Evolutionary conservation across 2,329 filamentous ascomycete genomes (phyloP).

Genomic region (Penicillium nordicum): DNA sequence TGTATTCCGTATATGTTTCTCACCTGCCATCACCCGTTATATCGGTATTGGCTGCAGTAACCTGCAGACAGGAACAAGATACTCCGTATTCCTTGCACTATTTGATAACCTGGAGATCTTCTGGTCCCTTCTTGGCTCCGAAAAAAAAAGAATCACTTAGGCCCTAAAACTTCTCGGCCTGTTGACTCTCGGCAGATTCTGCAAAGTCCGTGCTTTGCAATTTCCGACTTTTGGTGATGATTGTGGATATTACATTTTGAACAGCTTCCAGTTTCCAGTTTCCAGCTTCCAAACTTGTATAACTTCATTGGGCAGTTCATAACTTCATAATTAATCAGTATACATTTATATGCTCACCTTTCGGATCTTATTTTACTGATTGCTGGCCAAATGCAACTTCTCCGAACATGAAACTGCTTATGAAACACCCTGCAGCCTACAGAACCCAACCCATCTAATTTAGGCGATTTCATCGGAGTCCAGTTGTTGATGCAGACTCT

Average conservation of each 20-base stretch:
- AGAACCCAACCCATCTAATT: background rate
- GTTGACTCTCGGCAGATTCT: background rate
- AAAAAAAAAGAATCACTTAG: background rate
- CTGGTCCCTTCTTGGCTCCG: background rate
- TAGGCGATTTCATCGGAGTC: background rate
- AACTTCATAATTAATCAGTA: background rate
- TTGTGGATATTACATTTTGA: background rate
- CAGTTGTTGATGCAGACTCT: background rate
- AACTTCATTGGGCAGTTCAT: background rate
- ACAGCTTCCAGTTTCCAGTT: background rate
- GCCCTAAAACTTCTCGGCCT: background rate
- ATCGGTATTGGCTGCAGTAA: conserved; percentile 8
- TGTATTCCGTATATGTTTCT: background rate
- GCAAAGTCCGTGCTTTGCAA: conserved; percentile 1
- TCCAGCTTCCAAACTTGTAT: background rate
- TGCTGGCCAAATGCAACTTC: background rate
- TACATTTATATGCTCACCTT: background rate
- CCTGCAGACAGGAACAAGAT: conserved; percentile 11
- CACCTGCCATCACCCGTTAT: conserved; percentile 14
- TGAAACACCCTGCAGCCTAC: conserved; percentile 3
- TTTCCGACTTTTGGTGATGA: background rate
- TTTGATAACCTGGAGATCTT: background rate
- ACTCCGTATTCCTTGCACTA: conserved; percentile 2
- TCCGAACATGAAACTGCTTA: conserved; percentile 2
- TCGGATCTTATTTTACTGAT: background rate